Conservation (phyloP, 768 basidiomycete species). For the Boletus edulis region DNA sequence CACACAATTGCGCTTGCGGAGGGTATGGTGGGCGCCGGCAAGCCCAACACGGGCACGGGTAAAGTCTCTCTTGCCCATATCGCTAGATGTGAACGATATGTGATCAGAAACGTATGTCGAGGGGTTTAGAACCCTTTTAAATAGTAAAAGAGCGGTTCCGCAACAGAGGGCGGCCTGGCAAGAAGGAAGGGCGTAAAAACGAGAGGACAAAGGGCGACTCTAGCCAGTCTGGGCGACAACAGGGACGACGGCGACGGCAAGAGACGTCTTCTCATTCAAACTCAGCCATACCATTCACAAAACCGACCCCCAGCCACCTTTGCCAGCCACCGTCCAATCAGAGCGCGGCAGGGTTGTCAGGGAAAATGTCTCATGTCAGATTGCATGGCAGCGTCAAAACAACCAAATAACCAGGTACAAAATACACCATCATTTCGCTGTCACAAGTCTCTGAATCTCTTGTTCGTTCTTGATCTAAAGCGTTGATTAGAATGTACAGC, state of each 20-base stretch:
- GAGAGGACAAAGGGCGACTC: constrained; percentile 7
- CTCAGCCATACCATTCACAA: constrained; percentile 14
- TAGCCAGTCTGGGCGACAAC: background rate
- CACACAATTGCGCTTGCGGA: constrained; percentile 28
- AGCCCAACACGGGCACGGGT: constrained; percentile 23
- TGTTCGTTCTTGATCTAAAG: constrained; percentile 22
- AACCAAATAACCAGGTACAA: background rate
- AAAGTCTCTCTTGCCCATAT: constrained; percentile 32
- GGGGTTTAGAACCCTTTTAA: constrained; percentile 6
- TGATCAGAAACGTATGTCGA: background rate
- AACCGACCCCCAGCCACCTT: constrained; percentile 11
- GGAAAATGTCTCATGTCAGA: background rate
- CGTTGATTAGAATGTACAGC: background rate
- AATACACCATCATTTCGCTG: background rate
- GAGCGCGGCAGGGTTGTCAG: background rate
- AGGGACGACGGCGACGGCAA: constrained; percentile 6
- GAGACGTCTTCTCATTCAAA: constrained; percentile 20
- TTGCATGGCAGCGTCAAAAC: too few species aligned
- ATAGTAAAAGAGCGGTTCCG: constrained; percentile 28
- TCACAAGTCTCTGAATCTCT: constrained; percentile 23
- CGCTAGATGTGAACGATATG: background rate
- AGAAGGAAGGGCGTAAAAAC: constrained; percentile 20
- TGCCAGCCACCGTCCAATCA: background rate
- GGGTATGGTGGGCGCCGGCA: constrained; percentile 17
- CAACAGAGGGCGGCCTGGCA: constrained; percentile 20